Conservation (phyloP, 1,284 basidiomycete species). For the Peniophora sp. region DNA sequence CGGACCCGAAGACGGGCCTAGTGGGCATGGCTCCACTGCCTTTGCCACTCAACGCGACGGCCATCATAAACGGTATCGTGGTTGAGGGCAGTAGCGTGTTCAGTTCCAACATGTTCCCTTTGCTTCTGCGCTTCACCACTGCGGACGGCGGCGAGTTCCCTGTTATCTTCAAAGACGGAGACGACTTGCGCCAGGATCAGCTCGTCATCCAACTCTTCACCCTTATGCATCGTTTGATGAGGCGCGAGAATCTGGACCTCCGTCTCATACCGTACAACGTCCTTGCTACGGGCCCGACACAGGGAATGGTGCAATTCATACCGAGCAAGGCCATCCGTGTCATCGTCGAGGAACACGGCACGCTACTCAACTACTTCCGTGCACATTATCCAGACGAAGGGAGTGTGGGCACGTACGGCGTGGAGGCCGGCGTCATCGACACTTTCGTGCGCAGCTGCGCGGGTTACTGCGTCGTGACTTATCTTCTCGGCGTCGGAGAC, state of each 20-base stretch:
- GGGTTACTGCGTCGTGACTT: slow-evolving; percentile 97
- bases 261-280: slow-evolving; percentile 92
- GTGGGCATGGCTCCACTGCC: slow-evolving; percentile 72
- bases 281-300: slow-evolving; percentile 84
- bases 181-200: slow-evolving; percentile 97
- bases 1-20: slow-evolving; percentile 80
- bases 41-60: slow-evolving; percentile 82
- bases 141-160: slow-evolving; percentile 76
- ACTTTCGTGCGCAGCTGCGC: slow-evolving; percentile 97
- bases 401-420: slow-evolving; percentile 87
- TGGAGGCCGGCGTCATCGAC: slow-evolving; percentile 88
- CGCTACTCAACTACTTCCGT: slow-evolving; percentile 82
- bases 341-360: slow-evolving; percentile 91
- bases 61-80: slow-evolving; percentile 79
- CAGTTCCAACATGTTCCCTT: slow-evolving; percentile 94
- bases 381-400: slow-evolving; percentile 86
- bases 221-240: slow-evolving; percentile 89
- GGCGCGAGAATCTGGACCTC: slow-evolving; percentile 94
- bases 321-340: slow-evolving; percentile 92
- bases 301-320: slow-evolving; percentile 97
- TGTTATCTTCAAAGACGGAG: slow-evolving; percentile 98
- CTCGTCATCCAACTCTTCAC: slow-evolving; percentile 96
- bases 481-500: slow-evolving; percentile 94
- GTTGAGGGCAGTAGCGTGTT: slow-evolving; percentile 93
- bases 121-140: slow-evolving; percentile 86